These are phyloP conservation scores for Phytophthora pluvialis DNA, from an alignment of 352 stramenopile genomes.

Conservation along the genomic window DNA sequence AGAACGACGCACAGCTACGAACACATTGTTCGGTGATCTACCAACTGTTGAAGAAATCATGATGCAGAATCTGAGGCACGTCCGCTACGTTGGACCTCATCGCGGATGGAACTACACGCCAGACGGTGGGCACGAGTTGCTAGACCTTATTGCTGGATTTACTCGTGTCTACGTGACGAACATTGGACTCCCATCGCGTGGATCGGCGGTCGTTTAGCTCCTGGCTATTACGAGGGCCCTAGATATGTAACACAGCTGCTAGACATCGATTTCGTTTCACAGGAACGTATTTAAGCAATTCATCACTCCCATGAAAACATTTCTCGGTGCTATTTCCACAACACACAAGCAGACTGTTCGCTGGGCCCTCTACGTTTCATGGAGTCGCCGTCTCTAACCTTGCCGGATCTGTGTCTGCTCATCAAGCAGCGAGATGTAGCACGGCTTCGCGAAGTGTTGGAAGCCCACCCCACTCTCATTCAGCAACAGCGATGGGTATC, in stretches of 20 bases:
- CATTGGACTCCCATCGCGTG: neutral
- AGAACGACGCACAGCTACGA: neutral
- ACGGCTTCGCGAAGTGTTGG: constrained; percentile 42
- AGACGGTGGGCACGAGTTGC: too few species aligned
- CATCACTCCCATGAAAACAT: too few species aligned
- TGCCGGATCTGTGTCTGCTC: constrained; percentile 65
- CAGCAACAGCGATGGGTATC: constrained; percentile 67
- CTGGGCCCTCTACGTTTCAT: constrained; percentile 1
- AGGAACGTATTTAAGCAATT: too few species aligned
- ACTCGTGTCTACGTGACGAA: neutral
- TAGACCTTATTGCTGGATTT: neutral
- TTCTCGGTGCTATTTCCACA: constrained; percentile 14
- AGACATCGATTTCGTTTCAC: too few species aligned
- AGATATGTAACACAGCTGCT: too few species aligned
- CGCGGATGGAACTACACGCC: neutral
- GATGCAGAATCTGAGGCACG: neutral
- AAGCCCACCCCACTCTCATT: constrained; percentile 42
- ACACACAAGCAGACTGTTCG: neutral
- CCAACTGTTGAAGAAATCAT: neutral
- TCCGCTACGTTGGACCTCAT: neutral
- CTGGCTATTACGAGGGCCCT: neutral
- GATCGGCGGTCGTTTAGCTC: neutral
- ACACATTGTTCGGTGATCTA: neutral
- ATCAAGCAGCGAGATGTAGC: constrained; percentile 49
- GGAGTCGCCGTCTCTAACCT: constrained; percentile 1